Base-by-base conservation (phyloP, 352 stramenopile species). In the Globisporangium irregulare region DNA sequence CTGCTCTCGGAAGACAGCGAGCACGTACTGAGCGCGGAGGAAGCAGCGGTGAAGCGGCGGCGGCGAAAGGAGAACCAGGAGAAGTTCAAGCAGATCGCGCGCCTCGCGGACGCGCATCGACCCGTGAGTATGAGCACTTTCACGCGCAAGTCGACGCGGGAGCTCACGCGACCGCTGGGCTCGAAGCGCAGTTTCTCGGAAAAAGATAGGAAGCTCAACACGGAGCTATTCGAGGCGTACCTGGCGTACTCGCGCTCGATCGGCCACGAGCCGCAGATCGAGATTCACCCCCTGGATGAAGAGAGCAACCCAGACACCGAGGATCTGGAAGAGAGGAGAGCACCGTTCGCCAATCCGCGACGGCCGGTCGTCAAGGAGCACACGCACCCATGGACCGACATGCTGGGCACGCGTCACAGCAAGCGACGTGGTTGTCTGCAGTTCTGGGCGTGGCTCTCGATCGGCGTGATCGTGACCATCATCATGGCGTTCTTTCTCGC, bases 191-290 rank as follows among this genome's bases (percentile, higher is more conserved):
- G 67, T 95, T 27, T 85, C 96, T 76, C 86, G 95, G 81, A 61
- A 14, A 24, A 10, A 18, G 38, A 24, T 1, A 43, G 96, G 97
- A 71, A 87, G 74, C 87, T 92, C 29, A 98, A 98, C 73, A 91
- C 79, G 1, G 91, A 98, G 76, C 84, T 99, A 10, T 73, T 99
- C 56, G 95, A 99, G 73, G 96, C 96, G 27, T 97, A 97, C 72
- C 76, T 98, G 4, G 86, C 97, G 27, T 98, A 98, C 75, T 84
- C 98, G 63, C 94, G 89, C 64, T 90, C 96, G 41, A 93, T 98
- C 71, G 89, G 83, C 2, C 79, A 92, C 51, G 75, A 86, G 62
- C 82, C 82, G 1, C 81, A 86, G 55, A 90, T 99, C 71, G 84
- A 95, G 1, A 93, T 98, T 2, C 87, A 82, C 53, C 74, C 92